Conservation (phyloP, 345 rosid genomes). For the Cardamine resedifolia region DNA sequence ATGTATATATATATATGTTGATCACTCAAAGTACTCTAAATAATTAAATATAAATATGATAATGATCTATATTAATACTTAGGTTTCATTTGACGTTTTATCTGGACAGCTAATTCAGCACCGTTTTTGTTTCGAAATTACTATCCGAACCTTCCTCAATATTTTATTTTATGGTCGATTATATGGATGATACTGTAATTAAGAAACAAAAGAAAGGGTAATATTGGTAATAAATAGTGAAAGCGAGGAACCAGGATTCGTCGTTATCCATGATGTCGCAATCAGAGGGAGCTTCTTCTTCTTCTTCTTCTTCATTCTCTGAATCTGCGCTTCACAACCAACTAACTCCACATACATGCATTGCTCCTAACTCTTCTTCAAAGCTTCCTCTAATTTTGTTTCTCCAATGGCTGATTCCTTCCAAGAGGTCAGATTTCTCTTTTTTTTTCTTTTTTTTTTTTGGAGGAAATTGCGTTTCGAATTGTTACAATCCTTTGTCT, state of each 20-base stretch:
- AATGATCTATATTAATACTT: no score
- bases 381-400: neutral
- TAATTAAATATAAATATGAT: no score
- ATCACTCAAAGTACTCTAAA: no score
- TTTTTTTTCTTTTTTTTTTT: no score
- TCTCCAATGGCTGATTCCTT: constrained; percentile 4
- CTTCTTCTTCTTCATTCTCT: neutral
- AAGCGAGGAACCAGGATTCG: neutral
- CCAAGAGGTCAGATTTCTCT: neutral
- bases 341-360: neutral
- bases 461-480: no score
- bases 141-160: neutral
- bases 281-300: neutral
- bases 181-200: neutral
- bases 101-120: neutral
- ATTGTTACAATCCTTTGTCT: neutral
- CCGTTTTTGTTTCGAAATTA: neutral
- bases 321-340: neutral
- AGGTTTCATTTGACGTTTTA: no score
- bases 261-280: neutral
- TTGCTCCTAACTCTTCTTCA: neutral
- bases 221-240: no score
- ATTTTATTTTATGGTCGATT: neutral
- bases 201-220: neutral
- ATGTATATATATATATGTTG: no score